Conservation (phyloP, 257 asterid species). For the Eustoma russellianum region DNA sequence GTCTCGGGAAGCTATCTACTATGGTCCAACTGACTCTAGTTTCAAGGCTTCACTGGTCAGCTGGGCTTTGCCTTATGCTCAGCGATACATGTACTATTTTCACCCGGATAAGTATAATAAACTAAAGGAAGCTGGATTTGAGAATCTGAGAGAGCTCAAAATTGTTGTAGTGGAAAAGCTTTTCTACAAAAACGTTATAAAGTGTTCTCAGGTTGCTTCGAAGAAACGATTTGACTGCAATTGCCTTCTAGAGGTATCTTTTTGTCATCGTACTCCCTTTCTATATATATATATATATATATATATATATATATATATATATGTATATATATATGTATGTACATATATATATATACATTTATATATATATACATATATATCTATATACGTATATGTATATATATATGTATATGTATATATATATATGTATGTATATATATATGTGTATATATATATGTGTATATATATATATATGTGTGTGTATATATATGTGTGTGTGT, state of each 20-base stretch:
- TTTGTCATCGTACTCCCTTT: too few relatives aligned
- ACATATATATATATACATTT: too few relatives aligned
- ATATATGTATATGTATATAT: too few relatives aligned
- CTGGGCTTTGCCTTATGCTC: constrained; percentile 97
- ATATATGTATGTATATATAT: too few relatives aligned
- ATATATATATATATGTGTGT: too few relatives aligned
- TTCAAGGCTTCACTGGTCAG: constrained; percentile 51
- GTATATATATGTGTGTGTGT: too few relatives aligned
- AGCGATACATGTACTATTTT: constrained; percentile 52
- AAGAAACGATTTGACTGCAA: constrained; percentile 50
- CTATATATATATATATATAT: too few relatives aligned
- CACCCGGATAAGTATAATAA: constrained; percentile 51
- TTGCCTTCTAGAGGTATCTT: constrained; percentile 77
- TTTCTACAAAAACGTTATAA: constrained; percentile 62
- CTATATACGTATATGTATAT: too few relatives aligned
- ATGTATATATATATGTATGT: too few relatives aligned
- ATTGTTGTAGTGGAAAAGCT: constrained; percentile 61
- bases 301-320: too few relatives aligned
- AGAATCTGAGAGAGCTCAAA: constrained; percentile 38
- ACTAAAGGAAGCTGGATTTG: constrained; percentile 53
- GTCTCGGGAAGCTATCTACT: constrained; percentile 63
- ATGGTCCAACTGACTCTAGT: constrained; percentile 45
- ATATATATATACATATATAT: too few relatives aligned
- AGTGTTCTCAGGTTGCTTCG: constrained; percentile 34
- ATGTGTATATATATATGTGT: too few relatives aligned